phyloP scores from a whole-genome alignment of 768 basidiomycete genomes.

The Gloeostereum incarnatum region DNA sequence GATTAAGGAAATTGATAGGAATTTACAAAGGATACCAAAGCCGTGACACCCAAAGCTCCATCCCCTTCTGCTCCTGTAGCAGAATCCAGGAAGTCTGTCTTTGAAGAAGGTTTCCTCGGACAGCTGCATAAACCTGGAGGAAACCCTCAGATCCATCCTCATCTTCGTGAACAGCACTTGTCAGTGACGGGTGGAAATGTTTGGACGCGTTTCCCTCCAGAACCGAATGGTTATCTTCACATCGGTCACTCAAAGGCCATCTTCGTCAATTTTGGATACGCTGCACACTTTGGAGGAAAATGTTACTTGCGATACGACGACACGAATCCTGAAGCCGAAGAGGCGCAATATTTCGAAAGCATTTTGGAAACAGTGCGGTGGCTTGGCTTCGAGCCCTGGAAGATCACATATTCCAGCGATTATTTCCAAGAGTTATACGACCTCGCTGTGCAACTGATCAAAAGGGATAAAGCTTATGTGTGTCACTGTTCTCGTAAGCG shows the following conservation, averaged over 20 bases:
- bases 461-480: conserved; percentile 88
- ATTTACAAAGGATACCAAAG: conserved; percentile 36
- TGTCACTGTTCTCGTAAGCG: conserved; percentile 90
- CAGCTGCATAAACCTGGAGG: conserved; percentile 88
- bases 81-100: conserved; percentile 64
- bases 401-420: conserved; percentile 98
- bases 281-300: conserved; percentile 85
- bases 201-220: conserved; percentile 95
- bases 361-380: conserved; percentile 93
- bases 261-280: conserved; percentile 98
- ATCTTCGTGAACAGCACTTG: conserved; percentile 76
- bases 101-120: conserved; percentile 92
- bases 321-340: conserved; percentile 98
- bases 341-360: conserved; percentile 91
- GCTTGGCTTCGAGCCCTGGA: conserved; percentile 98
- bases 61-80: conserved; percentile 26
- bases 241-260: conserved; percentile 98
- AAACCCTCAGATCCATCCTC: conserved; percentile 78
- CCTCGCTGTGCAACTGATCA: conserved; percentile 82
- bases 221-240: conserved; percentile 95
- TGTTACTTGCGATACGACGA: conserved; percentile 96
- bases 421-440: conserved; percentile 86
- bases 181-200: conserved; percentile 74
- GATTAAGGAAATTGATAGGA: conserved; percentile 22
- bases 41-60: conserved; percentile 20